Evolutionary conservation across 2,329 filamentous ascomycete genomes (phyloP).

Genomic region (Cladosporium sp.): DNA sequence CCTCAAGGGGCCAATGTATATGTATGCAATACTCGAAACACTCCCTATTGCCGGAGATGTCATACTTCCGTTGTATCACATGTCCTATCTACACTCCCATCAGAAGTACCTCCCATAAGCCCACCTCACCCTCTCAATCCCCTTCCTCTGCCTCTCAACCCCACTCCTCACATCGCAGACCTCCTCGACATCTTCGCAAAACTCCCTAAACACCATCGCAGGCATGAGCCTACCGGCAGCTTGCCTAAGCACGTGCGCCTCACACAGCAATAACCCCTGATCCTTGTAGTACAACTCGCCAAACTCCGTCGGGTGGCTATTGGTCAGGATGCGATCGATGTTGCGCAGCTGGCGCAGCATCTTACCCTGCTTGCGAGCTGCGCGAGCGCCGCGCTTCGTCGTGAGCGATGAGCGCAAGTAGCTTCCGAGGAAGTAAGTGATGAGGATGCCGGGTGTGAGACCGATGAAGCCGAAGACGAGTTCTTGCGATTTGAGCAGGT

Average conservation of each 20-base stretch:
- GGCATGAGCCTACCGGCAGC: constrained; percentile 67
- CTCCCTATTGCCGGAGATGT: background rate
- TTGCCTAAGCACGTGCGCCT: constrained; percentile 76
- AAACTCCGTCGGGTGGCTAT: constrained; percentile 58
- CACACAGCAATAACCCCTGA: constrained; percentile 82
- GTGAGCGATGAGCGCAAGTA: constrained; percentile 70
- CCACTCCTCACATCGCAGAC: constrained; percentile 75
- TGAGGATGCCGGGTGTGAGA: constrained; percentile 85
- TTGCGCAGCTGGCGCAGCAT: constrained; percentile 78
- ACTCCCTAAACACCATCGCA: constrained; percentile 72
- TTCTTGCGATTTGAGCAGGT: constrained; percentile 91
- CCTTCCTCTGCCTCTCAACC: constrained; percentile 70
- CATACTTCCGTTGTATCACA: background rate
- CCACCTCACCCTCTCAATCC: constrained; percentile 83
- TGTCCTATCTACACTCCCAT: background rate
- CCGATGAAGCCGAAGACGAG: constrained; percentile 97
- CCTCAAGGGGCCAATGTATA: background rate
- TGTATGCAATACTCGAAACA: background rate
- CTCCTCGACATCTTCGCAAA: constrained; percentile 82
- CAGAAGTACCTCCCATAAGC: constrained; percentile 72
- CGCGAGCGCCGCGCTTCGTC: constrained; percentile 63
- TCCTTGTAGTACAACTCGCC: constrained; percentile 85
- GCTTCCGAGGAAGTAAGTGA: constrained; percentile 68
- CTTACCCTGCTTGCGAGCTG: constrained; percentile 62
- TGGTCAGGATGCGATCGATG: constrained; percentile 65